Conservation (phyloP, 1,139 yeast species). For the Yamadazyma dendronema region DNA sequence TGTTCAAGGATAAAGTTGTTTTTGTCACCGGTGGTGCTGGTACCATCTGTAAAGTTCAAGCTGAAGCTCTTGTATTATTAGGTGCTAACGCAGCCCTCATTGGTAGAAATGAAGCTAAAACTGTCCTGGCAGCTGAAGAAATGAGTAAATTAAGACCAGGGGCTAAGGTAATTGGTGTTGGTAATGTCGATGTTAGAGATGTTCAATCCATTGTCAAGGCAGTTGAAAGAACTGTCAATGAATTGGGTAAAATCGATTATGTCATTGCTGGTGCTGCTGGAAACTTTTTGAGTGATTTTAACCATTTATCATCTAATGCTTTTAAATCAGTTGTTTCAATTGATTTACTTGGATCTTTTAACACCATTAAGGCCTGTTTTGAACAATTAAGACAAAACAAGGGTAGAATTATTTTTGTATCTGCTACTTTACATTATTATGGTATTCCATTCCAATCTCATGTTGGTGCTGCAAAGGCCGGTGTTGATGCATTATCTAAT, state of each 20-base stretch:
- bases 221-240: constrained; percentile 58
- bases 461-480: constrained; percentile 93
- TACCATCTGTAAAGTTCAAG: constrained; percentile 82
- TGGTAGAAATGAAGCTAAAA: constrained; percentile 70
- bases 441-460: constrained; percentile 86
- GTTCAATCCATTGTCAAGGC: constrained; percentile 57
- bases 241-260: constrained; percentile 73
- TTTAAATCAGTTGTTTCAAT: constrained; percentile 83
- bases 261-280: constrained; percentile 97
- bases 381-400: constrained; percentile 60
- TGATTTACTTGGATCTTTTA: constrained; percentile 82
- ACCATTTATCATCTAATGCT: constrained; percentile 76
- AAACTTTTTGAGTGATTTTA: constrained; percentile 78
- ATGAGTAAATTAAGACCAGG: constrained; percentile 54
- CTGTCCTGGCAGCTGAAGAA: constrained; percentile 66
- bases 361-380: constrained; percentile 79
- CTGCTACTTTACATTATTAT: constrained; percentile 84
- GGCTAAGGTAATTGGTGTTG: constrained; percentile 64
- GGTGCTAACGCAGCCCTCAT: constrained; percentile 87
- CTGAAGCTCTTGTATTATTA: constrained; percentile 73
- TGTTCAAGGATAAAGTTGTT: constrained; percentile 80
- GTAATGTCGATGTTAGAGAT: constrained; percentile 74
- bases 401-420: constrained; percentile 75
- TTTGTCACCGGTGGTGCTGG: constrained; percentile 97
- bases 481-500: constrained; percentile 80